Evolutionary conservation across 2,329 filamentous ascomycete genomes (phyloP), one percentile per base, ranked within the genome.

Genomic region (Dryadomyces quercivorus): DNA sequence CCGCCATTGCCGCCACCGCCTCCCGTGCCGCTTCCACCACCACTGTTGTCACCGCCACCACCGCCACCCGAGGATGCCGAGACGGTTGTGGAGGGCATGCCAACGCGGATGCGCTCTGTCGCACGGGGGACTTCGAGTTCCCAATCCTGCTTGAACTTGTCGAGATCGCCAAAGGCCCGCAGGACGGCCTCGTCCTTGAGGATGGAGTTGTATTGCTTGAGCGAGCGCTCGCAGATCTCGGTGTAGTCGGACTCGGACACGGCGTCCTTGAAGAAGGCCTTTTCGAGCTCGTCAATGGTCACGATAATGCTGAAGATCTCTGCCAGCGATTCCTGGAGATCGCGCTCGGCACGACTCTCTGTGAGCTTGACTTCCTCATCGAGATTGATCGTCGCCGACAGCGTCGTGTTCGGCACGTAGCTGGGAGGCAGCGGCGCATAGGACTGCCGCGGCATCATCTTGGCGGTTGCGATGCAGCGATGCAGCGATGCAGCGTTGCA

Each of bases 241-340:
- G 91, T 95, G 69, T 98, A 98, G 64, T 96, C 92, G 52, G 78
- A 77, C 70, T 97, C 93, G 6, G 86, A 81, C 51, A 98, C 85
- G 21, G 90, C 92, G 75, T 98, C 93, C 65, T 95, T 94, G 43
- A 98, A 80, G 65, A 95, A 98, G 0, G 92, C 94, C 68, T 94
- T 95, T 65, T 98, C 93, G 1, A 98, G 80, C 59, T 94, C 90
- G 66, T 98, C 93, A 3, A 98, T 76, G 0, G 93, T 97, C 58
- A 96, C 81, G 42, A 98, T 92, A 61, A 98, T 97, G 71, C 91
- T 95, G 71, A 97, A 98, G 22, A 98, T 84, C 70, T 98, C 93
- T 54, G 92, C 93, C 15, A 98, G 81, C 1, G 93, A 97, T 65
- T 97, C 93, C 68, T 96, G 89, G 1, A 97, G 76, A 66, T 98